A percentile compares a stretch with the other conserved stretches of the same genome.
These are phyloP conservation scores for Chaetomium cochliodes DNA, from an alignment of 495 filamentous ascomycete genomes.

Conservation along the genomic window DNA sequence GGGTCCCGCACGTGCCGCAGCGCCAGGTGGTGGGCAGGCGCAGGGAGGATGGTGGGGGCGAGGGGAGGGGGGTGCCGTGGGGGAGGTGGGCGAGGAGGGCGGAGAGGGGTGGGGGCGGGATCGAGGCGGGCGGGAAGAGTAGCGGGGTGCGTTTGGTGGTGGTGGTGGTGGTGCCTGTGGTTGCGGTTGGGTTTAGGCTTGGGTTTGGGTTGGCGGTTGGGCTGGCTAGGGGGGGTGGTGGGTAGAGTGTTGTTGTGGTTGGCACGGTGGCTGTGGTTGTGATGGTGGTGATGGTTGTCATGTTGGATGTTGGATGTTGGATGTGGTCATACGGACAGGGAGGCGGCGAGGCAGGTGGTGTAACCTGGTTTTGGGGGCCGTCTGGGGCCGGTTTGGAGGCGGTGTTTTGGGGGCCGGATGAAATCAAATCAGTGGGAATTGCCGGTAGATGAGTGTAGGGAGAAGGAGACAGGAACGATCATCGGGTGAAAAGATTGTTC, in stretches of 20 bases:
- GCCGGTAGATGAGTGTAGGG: neutral
- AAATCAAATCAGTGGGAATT: neutral
- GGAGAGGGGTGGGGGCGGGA: neutral
- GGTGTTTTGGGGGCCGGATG: neutral
- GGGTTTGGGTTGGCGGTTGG: no score
- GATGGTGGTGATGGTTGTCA: neutral
- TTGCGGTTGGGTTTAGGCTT: no score
- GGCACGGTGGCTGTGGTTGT: neutral
- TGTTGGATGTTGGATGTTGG: neutral
- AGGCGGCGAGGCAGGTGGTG: no score
- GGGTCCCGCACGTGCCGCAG: conserved; percentile 31
- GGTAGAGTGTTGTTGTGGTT: no score
- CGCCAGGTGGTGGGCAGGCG: conserved; percentile 31
- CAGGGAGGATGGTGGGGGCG: conserved; percentile 1
- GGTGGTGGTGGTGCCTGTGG: neutral
- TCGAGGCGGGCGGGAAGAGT: conserved; percentile 7
- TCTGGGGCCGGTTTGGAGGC: neutral
- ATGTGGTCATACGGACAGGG: neutral
- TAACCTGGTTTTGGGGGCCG: neutral
- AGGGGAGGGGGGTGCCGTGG: neutral
- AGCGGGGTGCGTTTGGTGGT: neutral
- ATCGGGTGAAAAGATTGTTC: neutral
- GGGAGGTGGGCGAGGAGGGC: neutral
- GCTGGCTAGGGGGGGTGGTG: neutral
- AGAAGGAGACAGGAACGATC: neutral